phyloP scores from a whole-genome alignment of 2,329 filamentous ascomycete genomes.

The Trichoderma aggressivum region DNA sequence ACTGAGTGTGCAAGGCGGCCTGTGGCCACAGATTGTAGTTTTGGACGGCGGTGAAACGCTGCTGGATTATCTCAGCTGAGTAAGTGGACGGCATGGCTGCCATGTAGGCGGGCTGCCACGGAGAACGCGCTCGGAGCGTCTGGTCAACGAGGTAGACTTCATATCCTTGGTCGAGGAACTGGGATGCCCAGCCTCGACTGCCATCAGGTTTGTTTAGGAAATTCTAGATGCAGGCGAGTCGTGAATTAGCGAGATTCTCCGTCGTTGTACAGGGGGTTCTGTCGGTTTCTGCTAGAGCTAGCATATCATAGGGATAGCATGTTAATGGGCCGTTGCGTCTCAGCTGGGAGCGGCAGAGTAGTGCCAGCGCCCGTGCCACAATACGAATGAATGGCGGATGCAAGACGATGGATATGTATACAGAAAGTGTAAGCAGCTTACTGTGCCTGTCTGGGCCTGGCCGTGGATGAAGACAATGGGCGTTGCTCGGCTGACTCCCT shows the following conservation, averaged over 20 bases:
- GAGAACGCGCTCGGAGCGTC: constrained; percentile 43
- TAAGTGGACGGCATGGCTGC: constrained; percentile 25
- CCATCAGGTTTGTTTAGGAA: constrained; percentile 36
- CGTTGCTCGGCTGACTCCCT: constrained; percentile 23
- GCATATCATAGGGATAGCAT: not conserved
- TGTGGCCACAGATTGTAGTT: constrained; percentile 38
- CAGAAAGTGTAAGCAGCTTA: constrained; percentile 23
- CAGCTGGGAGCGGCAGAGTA: not conserved
- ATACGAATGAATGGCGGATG: not conserved
- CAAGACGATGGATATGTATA: not conserved
- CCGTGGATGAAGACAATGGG: constrained; percentile 45
- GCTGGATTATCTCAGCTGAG: constrained; percentile 35
- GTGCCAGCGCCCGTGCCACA: too few species aligned
- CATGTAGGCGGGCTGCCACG: constrained; percentile 34
- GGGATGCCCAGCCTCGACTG: constrained; percentile 45
- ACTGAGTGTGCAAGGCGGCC: constrained; percentile 40
- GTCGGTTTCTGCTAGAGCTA: not conserved
- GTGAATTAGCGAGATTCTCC: not conserved
- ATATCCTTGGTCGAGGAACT: constrained; percentile 45
- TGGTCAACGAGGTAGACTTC: constrained; percentile 48
- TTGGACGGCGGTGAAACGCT: constrained; percentile 37
- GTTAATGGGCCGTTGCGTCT: not conserved
- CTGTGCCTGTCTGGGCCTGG: constrained; percentile 39
- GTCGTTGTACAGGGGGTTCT: not conserved
- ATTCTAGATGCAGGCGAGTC: constrained; percentile 30